Percentiles rank a stretch among this genome's conserved stretches.
These are phyloP conservation scores for Blastobotrys malaysiensis DNA, from an alignment of 1,139 yeast genomes.

Conservation along the genomic window DNA sequence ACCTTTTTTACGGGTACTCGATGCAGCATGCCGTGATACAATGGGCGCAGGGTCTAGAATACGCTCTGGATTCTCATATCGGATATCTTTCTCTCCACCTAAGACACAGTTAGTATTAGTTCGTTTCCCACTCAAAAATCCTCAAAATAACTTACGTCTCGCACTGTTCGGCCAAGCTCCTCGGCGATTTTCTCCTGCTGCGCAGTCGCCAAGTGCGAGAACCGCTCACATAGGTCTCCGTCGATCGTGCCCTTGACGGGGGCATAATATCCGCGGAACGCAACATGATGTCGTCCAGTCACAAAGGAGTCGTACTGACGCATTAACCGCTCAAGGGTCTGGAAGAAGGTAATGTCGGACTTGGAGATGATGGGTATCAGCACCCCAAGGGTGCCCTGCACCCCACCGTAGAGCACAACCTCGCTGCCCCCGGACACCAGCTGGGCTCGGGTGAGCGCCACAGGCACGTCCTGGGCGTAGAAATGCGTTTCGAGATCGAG, in stretches of 20 bases:
- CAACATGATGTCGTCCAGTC: conserved; percentile 62
- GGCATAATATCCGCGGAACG: conserved; percentile 69
- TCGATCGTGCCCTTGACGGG: conserved; percentile 76
- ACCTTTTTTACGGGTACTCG: background rate
- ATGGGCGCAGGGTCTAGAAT: conserved; percentile 15
- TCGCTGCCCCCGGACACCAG: conserved; percentile 61
- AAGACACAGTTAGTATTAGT: background rate
- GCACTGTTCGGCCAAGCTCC: conserved; percentile 44
- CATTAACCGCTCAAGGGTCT: conserved; percentile 48
- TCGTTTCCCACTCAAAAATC: background rate
- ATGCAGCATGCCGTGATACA: background rate
- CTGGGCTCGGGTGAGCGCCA: conserved; percentile 50
- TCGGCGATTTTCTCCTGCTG: conserved; percentile 47
- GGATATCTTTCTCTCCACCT: conserved; percentile 51
- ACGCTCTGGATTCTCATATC: conserved; percentile 53
- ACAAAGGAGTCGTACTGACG: conserved; percentile 41
- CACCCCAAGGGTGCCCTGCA: conserved; percentile 77
- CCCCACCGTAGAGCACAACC: conserved; percentile 61
- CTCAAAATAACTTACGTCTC: conserved; percentile 33
- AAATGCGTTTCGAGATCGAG: conserved; percentile 54
- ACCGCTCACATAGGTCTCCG: conserved; percentile 78
- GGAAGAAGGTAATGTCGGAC: conserved; percentile 58
- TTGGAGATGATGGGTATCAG: conserved; percentile 61
- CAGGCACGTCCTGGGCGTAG: conserved; percentile 65
- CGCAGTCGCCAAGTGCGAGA: conserved; percentile 36